Evolutionary conservation across 257 asterid species (phyloP).

Genomic region (Solanum dulcamara): DNA sequence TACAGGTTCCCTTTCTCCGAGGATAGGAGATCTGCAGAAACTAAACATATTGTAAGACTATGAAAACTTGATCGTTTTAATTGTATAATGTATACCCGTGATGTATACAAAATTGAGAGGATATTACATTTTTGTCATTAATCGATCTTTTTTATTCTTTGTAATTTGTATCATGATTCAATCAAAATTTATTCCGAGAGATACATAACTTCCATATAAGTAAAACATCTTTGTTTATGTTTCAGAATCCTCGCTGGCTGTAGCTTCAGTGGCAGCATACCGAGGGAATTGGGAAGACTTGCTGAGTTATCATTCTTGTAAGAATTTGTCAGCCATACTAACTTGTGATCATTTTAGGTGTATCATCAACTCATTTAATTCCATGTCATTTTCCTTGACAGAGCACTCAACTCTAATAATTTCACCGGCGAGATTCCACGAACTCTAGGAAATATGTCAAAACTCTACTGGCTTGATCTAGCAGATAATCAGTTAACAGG

Average conservation of each 20-base stretch:
- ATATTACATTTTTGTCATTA: not conserved
- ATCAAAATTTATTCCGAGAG: not conserved
- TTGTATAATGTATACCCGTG: not conserved
- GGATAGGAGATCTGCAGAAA: conserved; percentile 69
- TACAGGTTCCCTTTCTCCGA: conserved; percentile 69
- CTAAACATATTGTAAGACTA: conserved; percentile 54
- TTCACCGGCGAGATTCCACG: conserved; percentile 79
- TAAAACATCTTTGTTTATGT: not conserved
- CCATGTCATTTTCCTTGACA: conserved; percentile 14
- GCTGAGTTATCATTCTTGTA: conserved; percentile 80
- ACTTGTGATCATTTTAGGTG: not conserved
- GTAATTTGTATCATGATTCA: not conserved
- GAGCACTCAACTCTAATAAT: conserved; percentile 90
- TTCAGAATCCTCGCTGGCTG: conserved; percentile 94
- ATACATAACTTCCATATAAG: not conserved
- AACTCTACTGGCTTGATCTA: conserved; percentile 86
- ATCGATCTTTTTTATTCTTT: not conserved
- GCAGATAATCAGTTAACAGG: conserved; percentile 85
- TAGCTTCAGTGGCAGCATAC: conserved; percentile 66
- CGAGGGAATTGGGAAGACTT: conserved; percentile 72
- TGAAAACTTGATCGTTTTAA: not conserved
- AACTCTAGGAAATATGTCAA: conserved; percentile 73
- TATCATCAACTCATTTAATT: not conserved
- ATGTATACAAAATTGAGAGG: not conserved
- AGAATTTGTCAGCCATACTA: conserved; percentile 11